phyloP scores from a whole-genome alignment of 2,329 filamentous ascomycete species.

The Ilyonectria sp. region DNA sequence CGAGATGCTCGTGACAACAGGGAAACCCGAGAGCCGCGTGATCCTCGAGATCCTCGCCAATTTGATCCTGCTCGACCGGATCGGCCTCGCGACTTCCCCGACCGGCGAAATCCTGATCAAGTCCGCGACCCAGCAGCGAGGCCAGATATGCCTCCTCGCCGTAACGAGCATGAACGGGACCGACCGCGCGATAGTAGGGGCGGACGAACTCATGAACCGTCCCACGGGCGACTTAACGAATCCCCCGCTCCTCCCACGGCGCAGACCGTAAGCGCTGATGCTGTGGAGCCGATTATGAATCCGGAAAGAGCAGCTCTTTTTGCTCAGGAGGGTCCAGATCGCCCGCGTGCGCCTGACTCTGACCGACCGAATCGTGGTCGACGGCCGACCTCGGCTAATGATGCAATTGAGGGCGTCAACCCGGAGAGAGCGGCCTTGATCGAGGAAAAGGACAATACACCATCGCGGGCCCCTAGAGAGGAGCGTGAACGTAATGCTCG shows the following conservation, averaged over 20 bases:
- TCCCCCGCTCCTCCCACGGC: conserved; percentile 47
- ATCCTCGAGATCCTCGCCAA: conserved; percentile 54
- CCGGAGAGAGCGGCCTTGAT: conserved; percentile 64
- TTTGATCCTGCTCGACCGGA: conserved; percentile 59
- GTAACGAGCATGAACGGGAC: conserved; percentile 61
- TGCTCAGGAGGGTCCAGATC: conserved; percentile 52
- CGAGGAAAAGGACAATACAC: conserved; percentile 55
- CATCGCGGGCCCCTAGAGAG: conserved; percentile 59
- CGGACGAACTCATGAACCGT: conserved; percentile 45
- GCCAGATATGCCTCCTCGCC: conserved; percentile 54
- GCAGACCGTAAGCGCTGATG: conserved; percentile 42
- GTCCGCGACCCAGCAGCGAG: conserved; percentile 43
- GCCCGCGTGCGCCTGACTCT: conserved; percentile 47
- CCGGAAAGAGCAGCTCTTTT: conserved; percentile 69
- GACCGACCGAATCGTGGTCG: conserved; percentile 51
- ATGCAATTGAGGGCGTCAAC: conserved; percentile 59
- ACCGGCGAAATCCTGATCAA: conserved; percentile 60
- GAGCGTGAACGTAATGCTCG: conserved; percentile 60
- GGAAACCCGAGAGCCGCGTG: conserved; percentile 55
- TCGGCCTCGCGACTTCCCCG: conserved; percentile 60
- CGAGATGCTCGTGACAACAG: conserved; percentile 58
- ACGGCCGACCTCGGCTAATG: conserved; percentile 43
- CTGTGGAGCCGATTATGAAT: conserved; percentile 66
- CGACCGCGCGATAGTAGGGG: conserved; percentile 52
- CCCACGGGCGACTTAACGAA: conserved; percentile 48